phyloP scores from a whole-genome alignment of 1,284 basidiomycete genomes.

The Neolentinus lepideus region DNA sequence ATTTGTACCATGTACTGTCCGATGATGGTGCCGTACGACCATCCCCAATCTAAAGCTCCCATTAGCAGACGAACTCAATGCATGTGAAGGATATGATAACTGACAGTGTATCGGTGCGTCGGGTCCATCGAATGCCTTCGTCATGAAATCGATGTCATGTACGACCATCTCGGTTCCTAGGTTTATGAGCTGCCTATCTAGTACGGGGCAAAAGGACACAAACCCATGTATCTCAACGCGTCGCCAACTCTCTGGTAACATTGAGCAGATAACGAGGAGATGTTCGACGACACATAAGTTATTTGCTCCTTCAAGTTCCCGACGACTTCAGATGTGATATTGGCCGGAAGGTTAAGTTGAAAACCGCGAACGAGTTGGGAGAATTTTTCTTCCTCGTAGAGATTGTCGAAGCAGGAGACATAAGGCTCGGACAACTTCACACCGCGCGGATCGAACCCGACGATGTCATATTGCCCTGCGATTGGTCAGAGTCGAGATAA shows the following conservation, averaged over 20 bases:
- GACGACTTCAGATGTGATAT: neutral
- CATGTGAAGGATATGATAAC: slow-evolving; percentile 11
- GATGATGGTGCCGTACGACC: slow-evolving; percentile 2
- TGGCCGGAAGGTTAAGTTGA: neutral
- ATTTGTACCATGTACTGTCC: slow-evolving; percentile 4
- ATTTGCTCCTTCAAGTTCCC: neutral
- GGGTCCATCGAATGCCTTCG: slow-evolving; percentile 28
- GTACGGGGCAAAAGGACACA: neutral
- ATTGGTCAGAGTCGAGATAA: no score
- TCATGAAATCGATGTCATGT: slow-evolving; percentile 35
- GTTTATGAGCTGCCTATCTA: slow-evolving; percentile 30
- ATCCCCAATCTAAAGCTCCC: neutral
- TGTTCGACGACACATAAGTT: neutral
- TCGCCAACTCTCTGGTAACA: neutral
- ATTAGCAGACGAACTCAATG: neutral
- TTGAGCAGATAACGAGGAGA: neutral
- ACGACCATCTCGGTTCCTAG: slow-evolving; percentile 37
- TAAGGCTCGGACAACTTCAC: slow-evolving; percentile 15
- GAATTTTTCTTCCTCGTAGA: neutral
- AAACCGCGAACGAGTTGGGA: neutral
- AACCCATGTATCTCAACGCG: neutral
- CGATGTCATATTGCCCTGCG: slow-evolving; percentile 29
- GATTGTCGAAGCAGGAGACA: neutral
- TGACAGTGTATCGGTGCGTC: slow-evolving; percentile 24
- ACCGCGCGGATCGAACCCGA: slow-evolving; percentile 37